Percentiles rank a stretch among this genome's conserved stretches.
Conservation (phyloP, 768 basidiomycete species). For the Omphalotus guepiniiformis region DNA sequence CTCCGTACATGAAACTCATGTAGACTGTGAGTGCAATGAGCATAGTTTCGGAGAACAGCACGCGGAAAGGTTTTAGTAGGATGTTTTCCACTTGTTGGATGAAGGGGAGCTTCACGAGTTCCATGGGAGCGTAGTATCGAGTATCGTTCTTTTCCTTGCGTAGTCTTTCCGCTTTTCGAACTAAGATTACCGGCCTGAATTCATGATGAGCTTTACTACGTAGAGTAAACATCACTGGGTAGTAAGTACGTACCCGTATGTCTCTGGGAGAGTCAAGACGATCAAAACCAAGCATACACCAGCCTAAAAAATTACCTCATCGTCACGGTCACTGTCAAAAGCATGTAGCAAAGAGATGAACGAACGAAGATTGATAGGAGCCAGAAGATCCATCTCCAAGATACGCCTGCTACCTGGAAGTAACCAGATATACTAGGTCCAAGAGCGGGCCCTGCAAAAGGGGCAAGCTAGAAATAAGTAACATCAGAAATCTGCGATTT, state of each 20-base stretch:
- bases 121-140: constrained; percentile 48
- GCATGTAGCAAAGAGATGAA: constrained; percentile 2
- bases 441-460: constrained; percentile 63
- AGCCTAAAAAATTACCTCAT: constrained; percentile 40
- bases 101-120: constrained; percentile 34
- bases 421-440: constrained; percentile 53
- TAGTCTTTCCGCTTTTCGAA: constrained; percentile 42
- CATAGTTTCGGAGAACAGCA: too few species aligned
- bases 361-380: constrained; percentile 53
- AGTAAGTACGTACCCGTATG: constrained; percentile 42
- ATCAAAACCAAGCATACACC: constrained; percentile 43
- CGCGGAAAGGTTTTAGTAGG: constrained; percentile 53
- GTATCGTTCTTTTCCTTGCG: constrained; percentile 49
- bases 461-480: constrained; percentile 27
- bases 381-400: constrained; percentile 71
- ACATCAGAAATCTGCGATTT: not conserved
- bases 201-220: not conserved
- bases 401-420: constrained; percentile 29
- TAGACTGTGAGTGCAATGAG: constrained; percentile 56
- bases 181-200: constrained; percentile 50
- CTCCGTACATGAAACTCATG: constrained; percentile 65
- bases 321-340: not conserved
- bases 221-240: not conserved
- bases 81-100: constrained; percentile 40
- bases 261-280: constrained; percentile 62